phyloP scores from a whole-genome alignment of 2,329 filamentous ascomycete genomes.

The Aureobasidium sp. region DNA sequence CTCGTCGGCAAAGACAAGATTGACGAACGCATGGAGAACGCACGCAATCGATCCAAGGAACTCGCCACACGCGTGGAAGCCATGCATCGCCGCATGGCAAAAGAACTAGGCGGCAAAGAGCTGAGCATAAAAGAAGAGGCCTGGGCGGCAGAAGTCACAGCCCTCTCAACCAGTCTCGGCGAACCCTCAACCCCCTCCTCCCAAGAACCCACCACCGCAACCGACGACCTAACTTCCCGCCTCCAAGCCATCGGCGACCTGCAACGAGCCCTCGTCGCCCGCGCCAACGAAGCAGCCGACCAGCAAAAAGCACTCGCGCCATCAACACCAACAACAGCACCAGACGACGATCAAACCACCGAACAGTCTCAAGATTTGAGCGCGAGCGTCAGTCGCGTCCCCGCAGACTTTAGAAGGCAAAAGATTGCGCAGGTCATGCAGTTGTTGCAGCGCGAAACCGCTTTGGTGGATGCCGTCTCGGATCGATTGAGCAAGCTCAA shows the following conservation, averaged over 20 bases:
- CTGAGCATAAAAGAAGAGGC: conserved; percentile 52
- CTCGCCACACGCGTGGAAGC: conserved; percentile 52
- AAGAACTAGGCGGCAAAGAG: conserved; percentile 41
- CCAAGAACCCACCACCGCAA: background rate
- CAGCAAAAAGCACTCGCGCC: background rate
- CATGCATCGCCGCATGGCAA: conserved; percentile 41
- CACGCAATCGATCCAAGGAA: conserved; percentile 47
- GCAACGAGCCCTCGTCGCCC: conserved; percentile 20
- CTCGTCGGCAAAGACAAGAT: conserved; percentile 41
- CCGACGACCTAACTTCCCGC: conserved; percentile 14
- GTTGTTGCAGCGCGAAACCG: conserved; percentile 57
- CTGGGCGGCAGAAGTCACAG: conserved; percentile 49
- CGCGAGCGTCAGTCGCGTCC: conserved; percentile 41
- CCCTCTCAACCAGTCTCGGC: conserved; percentile 31
- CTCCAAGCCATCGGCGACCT: conserved; percentile 21
- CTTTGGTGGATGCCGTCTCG: conserved; percentile 58
- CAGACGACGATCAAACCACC: conserved; percentile 25
- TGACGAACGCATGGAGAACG: conserved; percentile 48
- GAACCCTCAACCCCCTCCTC: background rate
- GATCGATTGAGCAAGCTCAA: conserved; percentile 51
- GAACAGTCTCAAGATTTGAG: conserved; percentile 20
- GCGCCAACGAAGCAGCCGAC: conserved; percentile 24
- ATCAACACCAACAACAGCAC: background rate
- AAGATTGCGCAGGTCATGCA: conserved; percentile 56
- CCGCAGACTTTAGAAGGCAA: conserved; percentile 51